Conservation (phyloP, 2,329 filamentous ascomycete species). For the Akanthomyces lecanii region DNA sequence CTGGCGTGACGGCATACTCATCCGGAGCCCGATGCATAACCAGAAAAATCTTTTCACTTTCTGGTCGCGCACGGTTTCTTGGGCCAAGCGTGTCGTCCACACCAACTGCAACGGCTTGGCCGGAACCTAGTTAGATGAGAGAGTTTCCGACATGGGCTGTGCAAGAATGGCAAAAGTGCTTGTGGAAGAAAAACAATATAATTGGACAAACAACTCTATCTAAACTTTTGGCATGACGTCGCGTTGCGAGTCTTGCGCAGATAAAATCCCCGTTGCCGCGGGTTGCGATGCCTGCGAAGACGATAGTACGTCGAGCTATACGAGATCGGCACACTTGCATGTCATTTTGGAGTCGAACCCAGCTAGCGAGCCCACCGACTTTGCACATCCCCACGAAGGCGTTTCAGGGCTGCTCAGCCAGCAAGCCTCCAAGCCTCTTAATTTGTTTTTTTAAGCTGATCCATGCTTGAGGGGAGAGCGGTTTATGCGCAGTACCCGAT, state of each 20-base stretch:
- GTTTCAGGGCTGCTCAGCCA: conserved; percentile 7
- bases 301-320: background rate
- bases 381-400: background rate
- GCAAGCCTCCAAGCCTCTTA: background rate
- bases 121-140: no score
- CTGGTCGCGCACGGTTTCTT: no score
- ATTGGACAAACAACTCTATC: no score
- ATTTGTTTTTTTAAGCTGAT: background rate
- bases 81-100: no score
- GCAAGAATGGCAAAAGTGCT: no score
- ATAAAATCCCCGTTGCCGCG: background rate
- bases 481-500: background rate
- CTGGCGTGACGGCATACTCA: no score
- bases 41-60: no score
- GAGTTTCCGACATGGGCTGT: no score
- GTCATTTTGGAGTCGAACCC: background rate
- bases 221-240: background rate
- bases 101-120: no score
- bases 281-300: background rate
- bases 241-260: background rate
- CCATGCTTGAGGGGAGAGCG: background rate
- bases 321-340: conserved; percentile 5
- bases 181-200: no score
- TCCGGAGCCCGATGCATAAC: no score
- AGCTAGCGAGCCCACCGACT: background rate